Evolutionary conservation across 768 basidiomycete genomes (phyloP).

Genomic region (Suillus tomentosus): DNA sequence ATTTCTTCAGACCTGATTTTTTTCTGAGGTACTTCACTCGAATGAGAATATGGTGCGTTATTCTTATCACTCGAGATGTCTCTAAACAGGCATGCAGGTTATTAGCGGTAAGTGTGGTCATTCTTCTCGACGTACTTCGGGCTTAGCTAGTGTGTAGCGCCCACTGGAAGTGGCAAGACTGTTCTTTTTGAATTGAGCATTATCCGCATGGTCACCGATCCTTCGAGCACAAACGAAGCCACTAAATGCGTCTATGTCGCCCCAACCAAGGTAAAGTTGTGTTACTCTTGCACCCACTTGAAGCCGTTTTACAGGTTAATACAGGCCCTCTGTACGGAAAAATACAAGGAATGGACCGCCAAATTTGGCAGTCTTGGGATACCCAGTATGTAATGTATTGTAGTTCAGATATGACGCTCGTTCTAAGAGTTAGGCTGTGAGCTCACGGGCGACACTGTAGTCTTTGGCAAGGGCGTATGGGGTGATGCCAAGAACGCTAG

Average conservation of each 20-base stretch:
- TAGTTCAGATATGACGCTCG: not conserved
- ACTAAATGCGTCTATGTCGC: constrained; percentile 88
- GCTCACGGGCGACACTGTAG: constrained; percentile 88
- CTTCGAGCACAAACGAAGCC: constrained; percentile 33
- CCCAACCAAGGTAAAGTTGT: constrained; percentile 73
- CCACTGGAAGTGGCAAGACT: constrained; percentile 96
- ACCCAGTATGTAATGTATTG: constrained; percentile 54
- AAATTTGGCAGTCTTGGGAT: constrained; percentile 80
- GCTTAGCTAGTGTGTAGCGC: constrained; percentile 52
- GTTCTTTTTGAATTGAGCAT: constrained; percentile 92
- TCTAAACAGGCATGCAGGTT: constrained; percentile 47
- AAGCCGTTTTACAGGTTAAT: not conserved
- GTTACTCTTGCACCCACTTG: not conserved
- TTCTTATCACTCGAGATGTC: not conserved
- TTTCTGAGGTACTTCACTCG: constrained; percentile 53
- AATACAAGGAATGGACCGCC: constrained; percentile 76
- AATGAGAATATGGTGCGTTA: constrained; percentile 65
- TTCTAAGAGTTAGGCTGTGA: constrained; percentile 63
- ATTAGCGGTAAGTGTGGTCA: constrained; percentile 56
- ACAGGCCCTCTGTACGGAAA: constrained; percentile 88
- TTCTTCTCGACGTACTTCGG: constrained; percentile 13
- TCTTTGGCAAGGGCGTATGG: constrained; percentile 65
- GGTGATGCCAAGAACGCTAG: constrained; percentile 73
- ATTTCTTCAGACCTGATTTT: not conserved
- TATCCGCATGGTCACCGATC: constrained; percentile 64